phyloP scores from a whole-genome alignment of 352 stramenopile species.

The Pythium aristosporum region DNA sequence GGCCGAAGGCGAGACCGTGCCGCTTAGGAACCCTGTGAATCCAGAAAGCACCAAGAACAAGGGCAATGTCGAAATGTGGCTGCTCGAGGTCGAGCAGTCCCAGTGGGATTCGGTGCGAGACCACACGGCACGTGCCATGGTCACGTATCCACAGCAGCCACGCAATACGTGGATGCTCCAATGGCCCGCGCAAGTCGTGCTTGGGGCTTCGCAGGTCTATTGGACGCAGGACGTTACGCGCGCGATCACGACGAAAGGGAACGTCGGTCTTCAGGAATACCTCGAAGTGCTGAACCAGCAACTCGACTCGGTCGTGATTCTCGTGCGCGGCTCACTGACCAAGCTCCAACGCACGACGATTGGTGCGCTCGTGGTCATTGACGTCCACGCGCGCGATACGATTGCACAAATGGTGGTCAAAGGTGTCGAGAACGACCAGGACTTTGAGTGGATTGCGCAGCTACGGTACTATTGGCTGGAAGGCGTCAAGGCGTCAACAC shows the following conservation, averaged over 20 bases:
- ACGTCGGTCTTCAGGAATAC: slow-evolving; percentile 73
- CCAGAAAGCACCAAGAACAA: slow-evolving; percentile 92
- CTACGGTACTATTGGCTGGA: slow-evolving; percentile 93
- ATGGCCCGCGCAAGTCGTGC: slow-evolving; percentile 93
- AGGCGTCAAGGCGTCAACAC: slow-evolving; percentile 40
- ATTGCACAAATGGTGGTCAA: slow-evolving; percentile 92
- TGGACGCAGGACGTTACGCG: slow-evolving; percentile 93
- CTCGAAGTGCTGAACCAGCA: slow-evolving; percentile 84
- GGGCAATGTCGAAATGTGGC: slow-evolving; percentile 94
- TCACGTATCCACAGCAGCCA: slow-evolving; percentile 72
- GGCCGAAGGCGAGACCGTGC: slow-evolving; percentile 90
- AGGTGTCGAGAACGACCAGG: slow-evolving; percentile 81
- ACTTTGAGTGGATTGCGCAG: slow-evolving; percentile 94
- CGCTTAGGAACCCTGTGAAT: slow-evolving; percentile 81
- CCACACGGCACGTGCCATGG: slow-evolving; percentile 87
- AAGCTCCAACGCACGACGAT: slow-evolving; percentile 93
- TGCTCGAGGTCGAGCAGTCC: slow-evolving; percentile 85
- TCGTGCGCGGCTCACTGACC: slow-evolving; percentile 89
- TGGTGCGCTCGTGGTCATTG: slow-evolving; percentile 90
- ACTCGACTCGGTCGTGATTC: slow-evolving; percentile 89
- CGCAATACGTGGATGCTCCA: slow-evolving; percentile 92
- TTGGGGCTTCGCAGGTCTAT: slow-evolving; percentile 91
- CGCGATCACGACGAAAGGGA: slow-evolving; percentile 74
- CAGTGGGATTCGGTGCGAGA: slow-evolving; percentile 92
- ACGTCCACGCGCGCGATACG: slow-evolving; percentile 92